Evolutionary conservation across 371 early-diverging fungal genomes (phyloP).

Genomic region (Lichtheimia ornata): DNA sequence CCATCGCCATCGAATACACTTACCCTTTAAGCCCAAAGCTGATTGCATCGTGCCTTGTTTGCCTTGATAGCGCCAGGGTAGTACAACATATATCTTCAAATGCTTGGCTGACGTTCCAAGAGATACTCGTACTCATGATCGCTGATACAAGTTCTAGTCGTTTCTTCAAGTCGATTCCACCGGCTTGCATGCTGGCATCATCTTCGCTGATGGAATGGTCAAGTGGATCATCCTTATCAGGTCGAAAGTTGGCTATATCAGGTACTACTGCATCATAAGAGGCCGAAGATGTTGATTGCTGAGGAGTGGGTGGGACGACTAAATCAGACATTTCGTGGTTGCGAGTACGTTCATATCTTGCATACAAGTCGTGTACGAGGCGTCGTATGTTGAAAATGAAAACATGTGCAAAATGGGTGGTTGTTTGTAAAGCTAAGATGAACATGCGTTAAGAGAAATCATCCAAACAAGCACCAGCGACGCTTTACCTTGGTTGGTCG

Average conservation of each 20-base stretch:
- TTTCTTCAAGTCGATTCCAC: conserved; percentile 15
- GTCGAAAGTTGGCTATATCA: conserved; percentile 27
- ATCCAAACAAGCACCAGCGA: neutral
- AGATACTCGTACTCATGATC: conserved; percentile 49
- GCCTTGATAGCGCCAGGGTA: conserved; percentile 26
- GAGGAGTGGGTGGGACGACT: conserved; percentile 18
- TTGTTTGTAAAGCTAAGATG: conserved; percentile 12
- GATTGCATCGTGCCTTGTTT: conserved; percentile 23
- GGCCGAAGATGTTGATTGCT: conserved; percentile 33
- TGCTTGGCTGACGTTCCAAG: conserved; percentile 56
- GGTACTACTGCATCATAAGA: conserved; percentile 41
- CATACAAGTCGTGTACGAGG: conserved; percentile 37
- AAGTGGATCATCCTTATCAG: conserved; percentile 40
- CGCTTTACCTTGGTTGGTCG: conserved; percentile 28
- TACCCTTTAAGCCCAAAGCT: conserved; percentile 70
- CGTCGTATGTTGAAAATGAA: conserved; percentile 48
- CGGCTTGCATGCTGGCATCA: conserved; percentile 18
- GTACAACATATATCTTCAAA: conserved; percentile 38
- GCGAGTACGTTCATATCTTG: conserved; percentile 9
- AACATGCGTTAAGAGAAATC: neutral
- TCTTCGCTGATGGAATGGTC: conserved; percentile 20
- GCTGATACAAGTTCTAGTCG: conserved; percentile 33
- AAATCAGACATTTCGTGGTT: neutral
- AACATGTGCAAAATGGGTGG: conserved; percentile 34
- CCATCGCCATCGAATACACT: neutral